Conservation (phyloP, 768 basidiomycete species). For the Tylopilus felleus region DNA sequence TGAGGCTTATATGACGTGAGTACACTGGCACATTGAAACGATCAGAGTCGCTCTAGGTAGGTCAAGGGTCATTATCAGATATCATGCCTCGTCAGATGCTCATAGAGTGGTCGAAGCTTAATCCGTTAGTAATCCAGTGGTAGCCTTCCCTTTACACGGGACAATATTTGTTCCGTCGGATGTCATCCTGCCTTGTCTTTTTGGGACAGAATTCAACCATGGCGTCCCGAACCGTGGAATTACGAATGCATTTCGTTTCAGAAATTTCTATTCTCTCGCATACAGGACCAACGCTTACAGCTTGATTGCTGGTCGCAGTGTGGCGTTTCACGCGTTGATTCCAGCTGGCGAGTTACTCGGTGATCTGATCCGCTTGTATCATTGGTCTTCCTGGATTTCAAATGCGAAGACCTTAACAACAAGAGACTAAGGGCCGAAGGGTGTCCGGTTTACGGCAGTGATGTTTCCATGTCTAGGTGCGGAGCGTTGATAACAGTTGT, state of each 20-base stretch:
- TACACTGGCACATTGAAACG: background rate
- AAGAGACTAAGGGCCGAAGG: background rate
- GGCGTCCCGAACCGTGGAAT: no score
- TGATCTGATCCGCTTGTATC: background rate
- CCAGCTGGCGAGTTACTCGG: background rate
- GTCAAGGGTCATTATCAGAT: background rate
- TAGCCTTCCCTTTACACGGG: background rate
- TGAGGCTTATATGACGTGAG: background rate
- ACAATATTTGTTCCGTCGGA: slow-evolving; percentile 2
- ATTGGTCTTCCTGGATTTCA: slow-evolving; percentile 9
- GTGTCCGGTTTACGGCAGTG: background rate
- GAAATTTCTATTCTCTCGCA: background rate
- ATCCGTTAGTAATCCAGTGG: background rate
- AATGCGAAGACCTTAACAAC: slow-evolving; percentile 7
- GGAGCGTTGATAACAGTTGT: background rate
- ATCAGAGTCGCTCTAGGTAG: background rate
- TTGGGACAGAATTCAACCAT: background rate
- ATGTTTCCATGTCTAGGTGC: background rate
- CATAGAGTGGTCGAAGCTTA: background rate
- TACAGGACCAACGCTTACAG: background rate
- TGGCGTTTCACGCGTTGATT: slow-evolving; percentile 1
- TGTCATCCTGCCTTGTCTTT: background rate
- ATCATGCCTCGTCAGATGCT: background rate
- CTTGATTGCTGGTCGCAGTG: background rate
- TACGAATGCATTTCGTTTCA: background rate